Percentiles rank a stretch among this genome's conserved stretches.
These are phyloP conservation scores for Polytrichum formosum DNA, from an alignment of 225 moss, liverwort and hornwort genomes.

Conservation along the genomic window DNA sequence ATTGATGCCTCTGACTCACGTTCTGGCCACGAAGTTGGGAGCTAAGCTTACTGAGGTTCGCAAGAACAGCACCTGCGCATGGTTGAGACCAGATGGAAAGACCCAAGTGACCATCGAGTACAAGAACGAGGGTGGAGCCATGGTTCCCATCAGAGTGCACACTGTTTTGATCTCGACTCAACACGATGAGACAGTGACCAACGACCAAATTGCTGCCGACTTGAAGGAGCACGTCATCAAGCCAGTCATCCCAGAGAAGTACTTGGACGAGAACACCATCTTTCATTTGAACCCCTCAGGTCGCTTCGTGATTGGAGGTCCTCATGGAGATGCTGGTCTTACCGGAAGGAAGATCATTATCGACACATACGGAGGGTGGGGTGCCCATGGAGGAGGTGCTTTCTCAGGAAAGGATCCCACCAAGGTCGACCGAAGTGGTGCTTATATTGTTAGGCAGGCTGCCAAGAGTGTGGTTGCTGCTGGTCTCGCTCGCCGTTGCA, in stretches of 20 bases:
- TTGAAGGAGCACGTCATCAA: constrained; percentile 60
- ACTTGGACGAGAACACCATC: constrained; percentile 67
- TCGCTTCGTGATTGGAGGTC: constrained; percentile 61
- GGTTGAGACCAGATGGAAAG: constrained; percentile 73
- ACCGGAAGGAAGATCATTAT: constrained; percentile 74
- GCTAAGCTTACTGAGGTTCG: constrained; percentile 54
- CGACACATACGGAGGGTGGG: constrained; percentile 79
- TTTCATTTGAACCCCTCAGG: constrained; percentile 74
- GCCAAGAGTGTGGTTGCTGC: constrained; percentile 71
- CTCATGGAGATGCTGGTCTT: constrained; percentile 67
- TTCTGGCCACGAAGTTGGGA: constrained; percentile 53
- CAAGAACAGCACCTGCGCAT: constrained; percentile 49
- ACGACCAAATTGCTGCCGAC: constrained; percentile 56
- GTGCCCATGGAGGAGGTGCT: constrained; percentile 74
- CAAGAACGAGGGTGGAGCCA: constrained; percentile 50
- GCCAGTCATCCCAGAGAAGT: constrained; percentile 58
- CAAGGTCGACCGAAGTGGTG: constrained; percentile 73
- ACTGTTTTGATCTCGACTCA: constrained; percentile 67
- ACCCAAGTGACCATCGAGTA: constrained; percentile 76
- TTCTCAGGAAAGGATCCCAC: constrained; percentile 71
- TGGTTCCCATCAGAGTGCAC: constrained; percentile 64
- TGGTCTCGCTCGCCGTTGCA: constrained; percentile 64
- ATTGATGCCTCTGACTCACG: constrained; percentile 68
- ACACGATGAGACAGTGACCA: constrained; percentile 71
- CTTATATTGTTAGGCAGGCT: constrained; percentile 61